Evolutionary conservation across 2,329 filamentous ascomycete species (phyloP).

Genomic region (Daldinia eschscholtzii): DNA sequence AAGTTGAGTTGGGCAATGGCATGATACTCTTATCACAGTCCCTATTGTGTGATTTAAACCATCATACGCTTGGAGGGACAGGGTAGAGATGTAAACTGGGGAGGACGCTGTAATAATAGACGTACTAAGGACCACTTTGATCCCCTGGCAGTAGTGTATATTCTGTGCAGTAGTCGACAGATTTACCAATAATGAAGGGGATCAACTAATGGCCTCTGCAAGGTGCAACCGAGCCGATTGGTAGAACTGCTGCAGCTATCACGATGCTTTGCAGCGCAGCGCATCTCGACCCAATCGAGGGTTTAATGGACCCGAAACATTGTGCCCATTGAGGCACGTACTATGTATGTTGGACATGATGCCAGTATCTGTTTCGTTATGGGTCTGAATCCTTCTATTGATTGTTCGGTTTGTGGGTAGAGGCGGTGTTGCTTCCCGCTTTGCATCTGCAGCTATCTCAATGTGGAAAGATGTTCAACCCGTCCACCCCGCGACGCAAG

Average conservation of each 20-base stretch:
- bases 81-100: slow-evolving; percentile 38
- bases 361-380: slow-evolving; percentile 28
- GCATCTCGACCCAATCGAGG: slow-evolving; percentile 26
- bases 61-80: slow-evolving; percentile 17
- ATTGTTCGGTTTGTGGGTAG: slow-evolving; percentile 20
- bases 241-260: slow-evolving; percentile 24
- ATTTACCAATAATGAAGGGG: slow-evolving; percentile 15
- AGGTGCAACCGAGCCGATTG: slow-evolving; percentile 41
- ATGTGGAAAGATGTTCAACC: slow-evolving; percentile 5
- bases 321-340: slow-evolving; percentile 12
- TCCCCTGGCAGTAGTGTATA: slow-evolving; percentile 22
- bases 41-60: slow-evolving; percentile 22
- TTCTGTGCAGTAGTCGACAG: slow-evolving; percentile 8
- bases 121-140: slow-evolving; percentile 38
- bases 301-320: slow-evolving; percentile 34
- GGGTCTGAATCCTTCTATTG: slow-evolving; percentile 25
- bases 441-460: slow-evolving; percentile 27
- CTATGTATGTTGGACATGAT: slow-evolving; percentile 21
- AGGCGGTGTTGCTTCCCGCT: slow-evolving; percentile 31
- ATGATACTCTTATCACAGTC: slow-evolving; percentile 19
- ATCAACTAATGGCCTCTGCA: slow-evolving; percentile 24
- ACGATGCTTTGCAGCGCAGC: slow-evolving; percentile 23
- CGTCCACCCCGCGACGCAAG: slow-evolving; percentile 4
- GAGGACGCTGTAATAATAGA: slow-evolving; percentile 45
- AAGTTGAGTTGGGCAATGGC: slow-evolving; percentile 1